A percentile compares a stretch with the other conserved stretches of the same genome.
Evolutionary conservation across 2,329 filamentous ascomycete genomes (phyloP).

Genomic region (Plectosphaerella cucumerina): DNA sequence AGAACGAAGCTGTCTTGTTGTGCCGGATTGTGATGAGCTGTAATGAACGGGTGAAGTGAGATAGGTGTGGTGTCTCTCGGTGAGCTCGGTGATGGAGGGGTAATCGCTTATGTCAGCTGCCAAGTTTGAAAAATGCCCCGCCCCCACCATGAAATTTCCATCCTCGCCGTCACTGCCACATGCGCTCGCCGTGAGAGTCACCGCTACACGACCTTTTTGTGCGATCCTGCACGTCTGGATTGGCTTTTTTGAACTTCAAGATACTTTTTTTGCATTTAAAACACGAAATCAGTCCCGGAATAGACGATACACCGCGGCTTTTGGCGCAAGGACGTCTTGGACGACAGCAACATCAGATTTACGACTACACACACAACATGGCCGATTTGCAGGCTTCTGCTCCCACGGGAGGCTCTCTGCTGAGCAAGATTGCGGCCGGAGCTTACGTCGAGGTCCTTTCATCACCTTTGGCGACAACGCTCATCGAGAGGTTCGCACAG

Average conservation of each 20-base stretch:
- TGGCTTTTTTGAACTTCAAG: too few species aligned
- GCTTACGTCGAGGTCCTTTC: conserved; percentile 9
- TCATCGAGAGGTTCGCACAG: conserved; percentile 4
- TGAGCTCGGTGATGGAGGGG: conserved; percentile 2
- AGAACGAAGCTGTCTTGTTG: neutral
- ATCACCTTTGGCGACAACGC: neutral
- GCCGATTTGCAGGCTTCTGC: neutral
- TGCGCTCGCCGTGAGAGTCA: too few species aligned
- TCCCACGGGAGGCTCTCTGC: neutral
- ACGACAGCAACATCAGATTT: neutral
- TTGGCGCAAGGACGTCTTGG: neutral
- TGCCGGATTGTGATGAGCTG: neutral
- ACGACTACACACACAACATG: neutral
- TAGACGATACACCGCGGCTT: too few species aligned
- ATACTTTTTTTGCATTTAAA: too few species aligned
- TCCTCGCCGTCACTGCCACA: neutral
- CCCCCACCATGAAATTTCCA: conserved; percentile 16
- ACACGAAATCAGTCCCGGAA: too few species aligned
- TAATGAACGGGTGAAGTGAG: neutral
- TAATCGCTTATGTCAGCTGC: conserved; percentile 11
- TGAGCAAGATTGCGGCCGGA: conserved; percentile 1
- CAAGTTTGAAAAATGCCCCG: conserved; percentile 12
- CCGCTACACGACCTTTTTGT: too few species aligned
- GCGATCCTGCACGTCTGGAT: too few species aligned
- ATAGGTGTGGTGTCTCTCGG: neutral